These are phyloP conservation scores for Xylariaceae sp. DNA, from an alignment of 2,329 filamentous ascomycete species.

Conservation along the genomic window DNA sequence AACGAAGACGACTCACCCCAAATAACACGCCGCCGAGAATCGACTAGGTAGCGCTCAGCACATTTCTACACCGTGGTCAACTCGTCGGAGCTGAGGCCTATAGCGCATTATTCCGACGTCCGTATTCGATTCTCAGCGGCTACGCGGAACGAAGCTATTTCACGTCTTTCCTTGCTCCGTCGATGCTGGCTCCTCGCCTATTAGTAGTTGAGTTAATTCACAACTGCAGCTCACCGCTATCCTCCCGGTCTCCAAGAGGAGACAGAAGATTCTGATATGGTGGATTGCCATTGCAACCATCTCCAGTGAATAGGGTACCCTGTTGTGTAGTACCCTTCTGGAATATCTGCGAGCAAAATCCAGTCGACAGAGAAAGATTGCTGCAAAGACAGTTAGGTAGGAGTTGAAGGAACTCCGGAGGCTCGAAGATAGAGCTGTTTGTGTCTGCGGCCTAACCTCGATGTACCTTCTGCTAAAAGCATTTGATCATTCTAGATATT, in stretches of 20 bases:
- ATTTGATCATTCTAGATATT: neutral
- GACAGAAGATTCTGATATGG: neutral
- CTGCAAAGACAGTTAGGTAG: neutral
- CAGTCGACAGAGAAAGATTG: neutral
- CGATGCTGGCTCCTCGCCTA: neutral
- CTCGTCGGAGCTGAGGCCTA: neutral
- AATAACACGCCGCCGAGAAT: constrained; percentile 42
- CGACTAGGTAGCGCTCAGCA: no score
- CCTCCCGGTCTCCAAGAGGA: neutral
- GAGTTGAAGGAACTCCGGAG: constrained; percentile 1
- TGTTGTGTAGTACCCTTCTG: neutral
- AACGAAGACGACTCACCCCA: constrained; percentile 57
- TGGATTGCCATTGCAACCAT: neutral
- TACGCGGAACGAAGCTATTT: neutral
- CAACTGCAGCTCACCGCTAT: neutral
- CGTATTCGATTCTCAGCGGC: neutral
- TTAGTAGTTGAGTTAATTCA: neutral
- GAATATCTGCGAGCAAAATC: neutral
- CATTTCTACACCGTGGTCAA: neutral
- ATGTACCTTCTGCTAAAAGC: neutral
- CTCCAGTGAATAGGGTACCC: neutral
- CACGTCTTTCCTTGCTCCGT: neutral
- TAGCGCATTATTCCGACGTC: neutral
- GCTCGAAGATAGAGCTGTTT: constrained; percentile 1
- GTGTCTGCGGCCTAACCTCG: constrained; percentile 1